Conservation (phyloP, 169 alveolate genomes). For the Plasmodium berghei region DNA sequence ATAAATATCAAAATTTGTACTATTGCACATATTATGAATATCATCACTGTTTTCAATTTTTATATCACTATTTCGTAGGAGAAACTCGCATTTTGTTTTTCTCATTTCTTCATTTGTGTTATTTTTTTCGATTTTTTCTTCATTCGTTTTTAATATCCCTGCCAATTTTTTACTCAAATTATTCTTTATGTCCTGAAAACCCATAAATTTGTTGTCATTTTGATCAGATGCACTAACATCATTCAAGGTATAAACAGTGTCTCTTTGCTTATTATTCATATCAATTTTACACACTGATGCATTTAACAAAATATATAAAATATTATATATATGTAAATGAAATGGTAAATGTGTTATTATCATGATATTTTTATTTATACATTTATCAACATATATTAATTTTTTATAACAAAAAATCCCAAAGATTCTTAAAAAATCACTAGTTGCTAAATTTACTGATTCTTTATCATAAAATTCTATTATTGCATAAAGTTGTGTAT, state of each 20-base stretch:
- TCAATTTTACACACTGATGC: conserved; percentile 35
- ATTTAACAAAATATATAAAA: conserved; percentile 43
- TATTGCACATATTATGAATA: not conserved
- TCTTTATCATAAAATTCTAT: conserved; percentile 52
- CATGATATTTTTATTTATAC: conserved; percentile 66
- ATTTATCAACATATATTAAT: conserved; percentile 74
- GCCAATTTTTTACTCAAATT: not conserved
- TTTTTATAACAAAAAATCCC: conserved; percentile 68
- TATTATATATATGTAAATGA: conserved; percentile 52
- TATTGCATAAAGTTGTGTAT: conserved; percentile 50
- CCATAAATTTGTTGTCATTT: too few species aligned
- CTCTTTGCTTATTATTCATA: not conserved
- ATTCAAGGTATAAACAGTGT: not conserved
- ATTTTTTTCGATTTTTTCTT: not conserved
- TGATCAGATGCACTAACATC: not conserved
- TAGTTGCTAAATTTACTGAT: conserved; percentile 51
- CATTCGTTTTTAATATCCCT: not conserved
- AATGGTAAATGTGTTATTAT: conserved; percentile 67
- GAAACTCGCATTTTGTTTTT: conserved; percentile 23
- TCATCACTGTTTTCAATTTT: conserved; percentile 36
- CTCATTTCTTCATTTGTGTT: not conserved
- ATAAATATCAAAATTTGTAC: conserved; percentile 7
- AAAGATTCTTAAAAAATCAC: conserved; percentile 67
- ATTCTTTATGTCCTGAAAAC: not conserved
- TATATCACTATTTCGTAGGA: conserved; percentile 49